phyloP scores from a whole-genome alignment of 495 filamentous ascomycete species.

The Saxophila tyrrhenica region DNA sequence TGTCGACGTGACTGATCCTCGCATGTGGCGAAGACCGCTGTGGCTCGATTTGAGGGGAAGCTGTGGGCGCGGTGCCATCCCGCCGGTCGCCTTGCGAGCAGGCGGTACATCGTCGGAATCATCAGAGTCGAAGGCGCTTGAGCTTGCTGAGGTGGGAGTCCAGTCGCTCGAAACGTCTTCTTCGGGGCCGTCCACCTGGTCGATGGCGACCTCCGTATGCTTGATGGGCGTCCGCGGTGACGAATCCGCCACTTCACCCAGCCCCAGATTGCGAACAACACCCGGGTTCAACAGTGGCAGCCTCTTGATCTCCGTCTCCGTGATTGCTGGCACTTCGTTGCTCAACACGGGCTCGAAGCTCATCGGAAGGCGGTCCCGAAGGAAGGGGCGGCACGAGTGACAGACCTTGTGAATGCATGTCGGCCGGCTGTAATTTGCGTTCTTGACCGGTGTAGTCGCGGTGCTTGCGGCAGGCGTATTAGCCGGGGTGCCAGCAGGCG shows the following conservation, averaged over 20 bases:
- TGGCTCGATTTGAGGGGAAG: conserved; percentile 5
- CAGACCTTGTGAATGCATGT: conserved; percentile 25
- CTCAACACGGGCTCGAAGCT: conserved; percentile 27
- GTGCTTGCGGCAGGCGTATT: conserved; percentile 4
- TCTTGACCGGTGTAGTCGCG: background rate
- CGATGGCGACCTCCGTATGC: background rate
- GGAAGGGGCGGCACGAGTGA: conserved; percentile 29
- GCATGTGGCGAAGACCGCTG: conserved; percentile 5
- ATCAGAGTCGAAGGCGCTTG: conserved; percentile 13
- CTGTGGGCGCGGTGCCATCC: no score
- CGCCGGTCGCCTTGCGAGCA: no score
- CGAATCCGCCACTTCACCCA: conserved; percentile 1
- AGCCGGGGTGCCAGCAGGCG: conserved; percentile 7
- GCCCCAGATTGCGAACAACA: conserved; percentile 21
- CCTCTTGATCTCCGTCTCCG: conserved; percentile 14
- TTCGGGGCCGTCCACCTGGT: conserved; percentile 6
- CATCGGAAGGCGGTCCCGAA: conserved; percentile 27
- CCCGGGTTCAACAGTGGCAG: conserved; percentile 20
- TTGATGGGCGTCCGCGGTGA: background rate
- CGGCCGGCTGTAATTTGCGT: background rate
- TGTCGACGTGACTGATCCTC: conserved; percentile 1
- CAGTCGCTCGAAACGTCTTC: conserved; percentile 10
- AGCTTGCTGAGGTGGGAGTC: conserved; percentile 8
- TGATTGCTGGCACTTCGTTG: conserved; percentile 17
- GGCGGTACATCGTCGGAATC: conserved; percentile 16